phyloP scores from a whole-genome alignment of 2,329 filamentous ascomycete genomes.

The Hymenoscyphus repandus region DNA sequence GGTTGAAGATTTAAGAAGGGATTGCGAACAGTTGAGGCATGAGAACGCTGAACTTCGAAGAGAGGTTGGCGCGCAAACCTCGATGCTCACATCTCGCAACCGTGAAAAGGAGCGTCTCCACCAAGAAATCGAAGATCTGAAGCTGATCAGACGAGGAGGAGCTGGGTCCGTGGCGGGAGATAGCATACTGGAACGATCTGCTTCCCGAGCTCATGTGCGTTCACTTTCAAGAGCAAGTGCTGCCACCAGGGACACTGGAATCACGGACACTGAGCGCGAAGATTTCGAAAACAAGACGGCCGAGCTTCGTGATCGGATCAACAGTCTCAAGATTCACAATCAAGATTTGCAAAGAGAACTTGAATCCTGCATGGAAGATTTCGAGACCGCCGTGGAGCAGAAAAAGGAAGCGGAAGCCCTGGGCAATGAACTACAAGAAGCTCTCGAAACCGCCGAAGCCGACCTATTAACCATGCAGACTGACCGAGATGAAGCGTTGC shows the following conservation, averaged over 20 bases:
- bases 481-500: slow-evolving; percentile 81
- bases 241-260: slow-evolving; percentile 31
- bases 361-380: slow-evolving; percentile 72
- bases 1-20: slow-evolving; percentile 67
- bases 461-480: slow-evolving; percentile 74
- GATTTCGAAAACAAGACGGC: slow-evolving; percentile 81
- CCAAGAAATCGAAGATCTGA: slow-evolving; percentile 95
- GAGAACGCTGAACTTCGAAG: slow-evolving; percentile 90
- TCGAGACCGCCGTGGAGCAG: slow-evolving; percentile 65
- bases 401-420: slow-evolving; percentile 56
- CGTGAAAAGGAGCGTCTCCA: slow-evolving; percentile 92
- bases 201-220: slow-evolving; percentile 72
- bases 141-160: slow-evolving; percentile 74
- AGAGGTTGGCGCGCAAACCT: slow-evolving; percentile 91
- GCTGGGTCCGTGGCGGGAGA: slow-evolving; percentile 68
- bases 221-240: slow-evolving; percentile 64
- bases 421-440: slow-evolving; percentile 65
- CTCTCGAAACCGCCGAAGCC: slow-evolving; percentile 72
- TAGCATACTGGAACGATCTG: slow-evolving; percentile 90
- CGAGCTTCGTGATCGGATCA: slow-evolving; percentile 79
- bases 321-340: slow-evolving; percentile 79
- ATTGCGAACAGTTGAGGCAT: slow-evolving; percentile 73
- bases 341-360: slow-evolving; percentile 82
- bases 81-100: slow-evolving; percentile 94
- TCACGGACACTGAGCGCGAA: slow-evolving; percentile 75